Evolutionary conservation across 805 yeast species (phyloP).

Genomic region (Scheffersomyces coipomensis): DNA sequence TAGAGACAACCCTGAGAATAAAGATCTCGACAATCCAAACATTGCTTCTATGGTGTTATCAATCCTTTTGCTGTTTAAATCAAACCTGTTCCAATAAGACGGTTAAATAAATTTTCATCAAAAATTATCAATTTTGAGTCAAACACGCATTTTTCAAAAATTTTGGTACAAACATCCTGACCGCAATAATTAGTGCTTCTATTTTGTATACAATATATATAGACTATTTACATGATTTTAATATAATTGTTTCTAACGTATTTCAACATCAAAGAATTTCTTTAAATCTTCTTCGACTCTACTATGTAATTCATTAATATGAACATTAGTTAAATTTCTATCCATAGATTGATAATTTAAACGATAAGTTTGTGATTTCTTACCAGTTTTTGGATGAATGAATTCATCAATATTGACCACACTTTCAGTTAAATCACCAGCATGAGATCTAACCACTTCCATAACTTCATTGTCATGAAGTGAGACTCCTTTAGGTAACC

Average conservation of each 20-base stretch:
- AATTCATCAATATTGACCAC: constrained; percentile 81
- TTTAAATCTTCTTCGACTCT: constrained; percentile 59
- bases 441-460: constrained; percentile 84
- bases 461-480: constrained; percentile 88
- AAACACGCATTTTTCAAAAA: no score
- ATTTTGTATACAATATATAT: no score
- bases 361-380: constrained; percentile 81
- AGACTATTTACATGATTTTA: not conserved
- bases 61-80: no score
- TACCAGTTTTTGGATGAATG: constrained; percentile 77
- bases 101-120: no score
- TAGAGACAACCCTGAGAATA: not conserved
- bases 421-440: constrained; percentile 87
- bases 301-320: constrained; percentile 73
- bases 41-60: no score
- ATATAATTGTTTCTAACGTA: constrained; percentile 33
- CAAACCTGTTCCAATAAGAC: no score
- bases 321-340: constrained; percentile 80
- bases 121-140: no score
- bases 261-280: constrained; percentile 51
- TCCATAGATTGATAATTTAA: constrained; percentile 96
- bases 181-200: no score
- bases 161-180: no score
- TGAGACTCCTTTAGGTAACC: constrained; percentile 58
- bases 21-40: constrained; percentile 5